A percentile compares a stretch with the other conserved stretches of the same genome.
These are phyloP conservation scores for Diutina pseudorugosa DNA, from an alignment of 1,139 yeast genomes.

Conservation along the genomic window DNA sequence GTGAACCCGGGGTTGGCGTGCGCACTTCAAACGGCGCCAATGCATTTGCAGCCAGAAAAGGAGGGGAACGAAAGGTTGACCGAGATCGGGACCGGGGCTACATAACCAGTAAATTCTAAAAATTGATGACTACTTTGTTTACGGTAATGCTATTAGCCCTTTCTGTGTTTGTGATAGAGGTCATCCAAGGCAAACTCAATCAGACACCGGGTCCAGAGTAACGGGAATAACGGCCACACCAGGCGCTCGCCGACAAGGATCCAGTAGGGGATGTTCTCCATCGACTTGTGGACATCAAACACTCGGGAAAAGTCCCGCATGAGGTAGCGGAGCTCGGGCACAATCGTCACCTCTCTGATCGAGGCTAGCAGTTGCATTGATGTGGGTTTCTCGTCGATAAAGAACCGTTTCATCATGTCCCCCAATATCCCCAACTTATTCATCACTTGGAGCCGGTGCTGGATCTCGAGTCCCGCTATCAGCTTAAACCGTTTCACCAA, in stretches of 20 bases:
- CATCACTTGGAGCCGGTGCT: constrained; percentile 71
- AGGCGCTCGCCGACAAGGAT: constrained; percentile 82
- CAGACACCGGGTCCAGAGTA: constrained; percentile 79
- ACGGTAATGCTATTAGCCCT: no score
- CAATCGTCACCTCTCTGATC: constrained; percentile 68
- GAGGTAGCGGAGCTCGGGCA: constrained; percentile 70
- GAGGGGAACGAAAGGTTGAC: no score
- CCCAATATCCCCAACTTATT: constrained; percentile 71
- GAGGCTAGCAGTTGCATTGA: constrained; percentile 43
- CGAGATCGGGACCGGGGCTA: background rate
- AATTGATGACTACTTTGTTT: background rate
- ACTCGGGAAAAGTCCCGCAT: constrained; percentile 58
- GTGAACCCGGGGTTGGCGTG: background rate
- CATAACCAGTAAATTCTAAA: background rate
- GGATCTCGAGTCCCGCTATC: constrained; percentile 48
- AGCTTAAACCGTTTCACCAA: constrained; percentile 24
- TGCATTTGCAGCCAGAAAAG: background rate
- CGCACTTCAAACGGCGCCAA: background rate
- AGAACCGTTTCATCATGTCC: constrained; percentile 56
- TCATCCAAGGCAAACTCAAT: constrained; percentile 85
- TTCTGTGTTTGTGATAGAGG: constrained; percentile 42
- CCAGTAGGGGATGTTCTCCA: constrained; percentile 81
- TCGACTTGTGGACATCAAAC: constrained; percentile 58
- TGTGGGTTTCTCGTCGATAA: constrained; percentile 82
- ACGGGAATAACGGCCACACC: constrained; percentile 85